Conservation (phyloP, 768 basidiomycete genomes). For the Pleurotus pulmonarius region DNA sequence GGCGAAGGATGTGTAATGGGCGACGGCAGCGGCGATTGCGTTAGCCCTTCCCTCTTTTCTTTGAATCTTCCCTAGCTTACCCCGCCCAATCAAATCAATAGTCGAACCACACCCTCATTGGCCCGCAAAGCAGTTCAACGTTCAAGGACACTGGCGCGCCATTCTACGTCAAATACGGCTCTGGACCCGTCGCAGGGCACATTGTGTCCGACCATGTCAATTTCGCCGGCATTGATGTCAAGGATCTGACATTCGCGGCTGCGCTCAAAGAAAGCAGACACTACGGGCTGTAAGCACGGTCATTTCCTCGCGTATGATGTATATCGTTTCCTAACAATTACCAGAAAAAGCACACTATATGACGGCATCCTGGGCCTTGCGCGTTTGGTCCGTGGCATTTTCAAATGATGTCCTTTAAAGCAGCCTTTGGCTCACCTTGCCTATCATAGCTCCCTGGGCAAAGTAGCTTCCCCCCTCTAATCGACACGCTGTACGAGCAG, state of each 20-base stretch:
- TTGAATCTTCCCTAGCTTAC: not conserved
- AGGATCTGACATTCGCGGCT: slow-evolving; percentile 65
- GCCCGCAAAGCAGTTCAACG: slow-evolving; percentile 53
- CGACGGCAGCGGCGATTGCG: slow-evolving; percentile 29
- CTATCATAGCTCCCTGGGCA: slow-evolving; percentile 45
- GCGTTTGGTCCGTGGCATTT: slow-evolving; percentile 15
- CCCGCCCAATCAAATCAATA: slow-evolving; percentile 10
- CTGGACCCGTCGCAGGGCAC: slow-evolving; percentile 62
- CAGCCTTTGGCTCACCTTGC: not conserved
- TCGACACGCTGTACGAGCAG: slow-evolving; percentile 50
- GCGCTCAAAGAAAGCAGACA: slow-evolving; percentile 55
- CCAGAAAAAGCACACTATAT: slow-evolving; percentile 31
- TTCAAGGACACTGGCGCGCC: slow-evolving; percentile 50
- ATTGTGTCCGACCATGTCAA: slow-evolving; percentile 60
- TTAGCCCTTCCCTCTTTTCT: slow-evolving; percentile 12
- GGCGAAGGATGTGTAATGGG: slow-evolving; percentile 46
- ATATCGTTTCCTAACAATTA: too few relatives aligned
- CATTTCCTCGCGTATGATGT: too few relatives aligned
- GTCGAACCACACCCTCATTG: slow-evolving; percentile 49
- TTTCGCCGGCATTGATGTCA: slow-evolving; percentile 59
- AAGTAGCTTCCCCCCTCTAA: slow-evolving; percentile 56
- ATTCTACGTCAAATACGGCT: slow-evolving; percentile 69
- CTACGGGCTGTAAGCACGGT: slow-evolving; percentile 43
- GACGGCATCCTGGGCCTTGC: slow-evolving; percentile 58
- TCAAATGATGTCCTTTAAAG: not conserved